phyloP scores from a whole-genome alignment of 495 filamentous ascomycete genomes.

The Neurospora sp. region DNA sequence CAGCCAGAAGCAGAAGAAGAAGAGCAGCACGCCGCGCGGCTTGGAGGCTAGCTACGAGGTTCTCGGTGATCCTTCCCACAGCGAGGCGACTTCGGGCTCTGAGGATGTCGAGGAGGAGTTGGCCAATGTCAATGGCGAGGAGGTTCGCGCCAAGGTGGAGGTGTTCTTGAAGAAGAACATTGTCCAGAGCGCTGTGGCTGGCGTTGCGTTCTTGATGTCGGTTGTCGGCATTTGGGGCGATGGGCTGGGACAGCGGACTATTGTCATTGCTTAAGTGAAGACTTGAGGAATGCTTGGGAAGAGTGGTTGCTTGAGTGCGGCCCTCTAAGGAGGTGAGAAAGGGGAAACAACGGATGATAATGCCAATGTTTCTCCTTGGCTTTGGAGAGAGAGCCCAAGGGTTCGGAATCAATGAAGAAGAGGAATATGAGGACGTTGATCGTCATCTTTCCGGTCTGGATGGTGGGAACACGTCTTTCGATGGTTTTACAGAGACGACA shows the following conservation, averaged over 20 bases:
- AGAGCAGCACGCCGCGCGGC: slow-evolving; percentile 8
- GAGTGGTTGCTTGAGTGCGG: not conserved
- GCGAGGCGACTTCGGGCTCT: slow-evolving; percentile 31
- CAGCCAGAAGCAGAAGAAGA: slow-evolving; percentile 12
- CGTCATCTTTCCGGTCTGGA: not conserved
- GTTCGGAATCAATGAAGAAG: not conserved
- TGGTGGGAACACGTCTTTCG: not conserved
- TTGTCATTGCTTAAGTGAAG: not conserved
- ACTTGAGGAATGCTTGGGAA: not conserved
- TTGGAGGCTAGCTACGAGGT: slow-evolving; percentile 59
- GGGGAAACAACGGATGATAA: not conserved
- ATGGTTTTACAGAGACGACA: not conserved
- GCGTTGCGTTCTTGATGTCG: slow-evolving; percentile 59
- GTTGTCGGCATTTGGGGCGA: slow-evolving; percentile 89
- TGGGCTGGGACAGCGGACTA: slow-evolving; percentile 28
- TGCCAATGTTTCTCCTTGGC: not conserved
- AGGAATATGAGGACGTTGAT: not conserved
- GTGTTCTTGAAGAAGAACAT: slow-evolving; percentile 50
- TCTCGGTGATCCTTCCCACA: slow-evolving; percentile 33
- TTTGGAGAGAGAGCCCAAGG: not conserved
- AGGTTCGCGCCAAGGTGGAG: slow-evolving; percentile 60
- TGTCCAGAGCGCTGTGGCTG: slow-evolving; percentile 48
- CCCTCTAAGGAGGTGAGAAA: not conserved
- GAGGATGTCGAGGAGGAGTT: slow-evolving; percentile 30
- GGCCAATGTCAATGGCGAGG: slow-evolving; percentile 66